phyloP scores from a whole-genome alignment of 2,329 filamentous ascomycete genomes.

The Pseudomassariella vexata region DNA sequence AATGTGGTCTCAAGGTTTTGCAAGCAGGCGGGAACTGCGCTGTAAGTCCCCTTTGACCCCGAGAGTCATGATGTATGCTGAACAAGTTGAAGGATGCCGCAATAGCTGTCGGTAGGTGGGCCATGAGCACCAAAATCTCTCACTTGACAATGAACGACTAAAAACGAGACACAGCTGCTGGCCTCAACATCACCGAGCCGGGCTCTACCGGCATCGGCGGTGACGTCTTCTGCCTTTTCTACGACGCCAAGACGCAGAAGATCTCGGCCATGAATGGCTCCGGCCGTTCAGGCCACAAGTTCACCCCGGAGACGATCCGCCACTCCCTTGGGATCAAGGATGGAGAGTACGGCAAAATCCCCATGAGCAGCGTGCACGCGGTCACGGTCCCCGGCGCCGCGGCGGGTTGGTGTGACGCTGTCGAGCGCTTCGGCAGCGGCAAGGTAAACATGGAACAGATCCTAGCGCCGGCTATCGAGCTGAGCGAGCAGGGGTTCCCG shows the following conservation, averaged over 20 bases:
- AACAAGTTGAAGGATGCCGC: conserved; percentile 65
- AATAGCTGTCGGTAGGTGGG: conserved; percentile 70
- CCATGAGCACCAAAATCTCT: background rate
- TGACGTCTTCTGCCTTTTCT: conserved; percentile 95
- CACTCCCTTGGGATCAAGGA: conserved; percentile 61
- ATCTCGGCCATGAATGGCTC: conserved; percentile 89
- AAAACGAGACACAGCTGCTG: conserved; percentile 63
- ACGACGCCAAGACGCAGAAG: conserved; percentile 74
- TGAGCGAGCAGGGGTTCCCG: conserved; percentile 85
- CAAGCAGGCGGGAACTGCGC: conserved; percentile 87
- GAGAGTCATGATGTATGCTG: conserved; percentile 1
- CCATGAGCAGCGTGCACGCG: conserved; percentile 69
- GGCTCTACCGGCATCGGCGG: conserved; percentile 91
- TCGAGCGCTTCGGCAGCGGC: conserved; percentile 85
- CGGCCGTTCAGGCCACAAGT: conserved; percentile 69
- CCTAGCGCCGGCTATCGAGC: conserved; percentile 72
- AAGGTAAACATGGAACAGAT: conserved; percentile 73
- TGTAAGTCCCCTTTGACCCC: conserved; percentile 53
- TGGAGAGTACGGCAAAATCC: conserved; percentile 57
- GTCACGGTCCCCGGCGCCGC: conserved; percentile 87
- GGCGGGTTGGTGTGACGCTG: conserved; percentile 86
- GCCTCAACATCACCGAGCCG: conserved; percentile 89
- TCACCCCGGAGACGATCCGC: conserved; percentile 64
- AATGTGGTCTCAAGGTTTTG: conserved; percentile 81
- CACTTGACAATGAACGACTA: background rate